These are phyloP conservation scores for Peronosclerospora sorghi DNA, from an alignment of 352 stramenopile genomes.

Conservation along the genomic window DNA sequence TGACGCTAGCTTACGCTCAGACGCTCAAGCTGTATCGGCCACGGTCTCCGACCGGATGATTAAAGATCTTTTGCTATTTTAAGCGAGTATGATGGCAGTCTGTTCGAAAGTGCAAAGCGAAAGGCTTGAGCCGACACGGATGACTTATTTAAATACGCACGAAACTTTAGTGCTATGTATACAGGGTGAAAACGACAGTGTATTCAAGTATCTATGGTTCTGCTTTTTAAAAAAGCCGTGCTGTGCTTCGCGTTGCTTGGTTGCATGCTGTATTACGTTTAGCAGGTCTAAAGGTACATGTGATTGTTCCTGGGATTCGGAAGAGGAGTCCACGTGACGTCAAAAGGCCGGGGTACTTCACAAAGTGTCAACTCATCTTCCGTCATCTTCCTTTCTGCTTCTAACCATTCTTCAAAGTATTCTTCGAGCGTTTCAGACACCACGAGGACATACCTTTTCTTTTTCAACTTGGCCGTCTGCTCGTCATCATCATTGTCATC, in stretches of 20 bases:
- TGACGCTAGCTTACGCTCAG: slow-evolving; percentile 25
- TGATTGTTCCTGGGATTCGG: slow-evolving; percentile 61
- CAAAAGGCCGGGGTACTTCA: slow-evolving; percentile 47
- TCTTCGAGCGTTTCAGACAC: slow-evolving; percentile 16
- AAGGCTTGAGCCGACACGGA: background rate
- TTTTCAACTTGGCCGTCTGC: slow-evolving; percentile 19
- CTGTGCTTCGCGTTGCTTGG: slow-evolving; percentile 5
- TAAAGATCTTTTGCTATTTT: slow-evolving; percentile 81
- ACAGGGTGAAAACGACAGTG: background rate
- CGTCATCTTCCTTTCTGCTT: slow-evolving; percentile 24
- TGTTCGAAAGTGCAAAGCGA: background rate
- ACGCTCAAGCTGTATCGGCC: slow-evolving; percentile 39
- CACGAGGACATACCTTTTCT: slow-evolving; percentile 2
- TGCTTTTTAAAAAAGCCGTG: slow-evolving; percentile 20
- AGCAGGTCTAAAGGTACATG: slow-evolving; percentile 53
- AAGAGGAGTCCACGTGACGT: slow-evolving; percentile 59
- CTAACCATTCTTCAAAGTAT: slow-evolving; percentile 45
- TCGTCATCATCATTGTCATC: slow-evolving; percentile 21
- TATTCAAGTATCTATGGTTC: slow-evolving; percentile 14
- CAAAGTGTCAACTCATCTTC: slow-evolving; percentile 26
- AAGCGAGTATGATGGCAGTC: slow-evolving; percentile 6
- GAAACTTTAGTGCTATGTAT: background rate
- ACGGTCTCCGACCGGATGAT: slow-evolving; percentile 73
- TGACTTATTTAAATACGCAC: slow-evolving; percentile 2
- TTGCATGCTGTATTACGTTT: slow-evolving; percentile 1